Evolutionary conservation across 108 stramenopile species (phyloP).

Genomic region (Nitzschia sp.): DNA sequence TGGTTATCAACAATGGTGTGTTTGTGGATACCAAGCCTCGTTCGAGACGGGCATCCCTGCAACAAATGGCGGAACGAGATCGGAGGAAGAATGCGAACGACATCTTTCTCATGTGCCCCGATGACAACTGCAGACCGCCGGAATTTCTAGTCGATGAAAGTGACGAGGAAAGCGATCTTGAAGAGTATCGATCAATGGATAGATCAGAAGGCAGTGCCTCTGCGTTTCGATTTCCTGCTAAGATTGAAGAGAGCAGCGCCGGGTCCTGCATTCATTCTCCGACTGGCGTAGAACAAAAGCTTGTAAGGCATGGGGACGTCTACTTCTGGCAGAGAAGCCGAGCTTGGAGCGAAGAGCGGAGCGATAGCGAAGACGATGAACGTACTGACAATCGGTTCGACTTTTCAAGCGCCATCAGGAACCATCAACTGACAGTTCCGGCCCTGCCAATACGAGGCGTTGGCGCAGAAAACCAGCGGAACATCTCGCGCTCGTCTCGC

Average conservation of each 20-base stretch:
- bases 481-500: no score
- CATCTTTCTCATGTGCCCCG: not conserved
- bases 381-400: not conserved
- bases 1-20: not conserved
- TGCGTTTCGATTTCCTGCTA: no score
- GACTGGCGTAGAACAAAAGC: not conserved
- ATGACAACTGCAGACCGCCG: not conserved
- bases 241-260: no score
- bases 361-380: not conserved
- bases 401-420: no score
- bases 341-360: slow-evolving; percentile 14
- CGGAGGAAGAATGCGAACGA: not conserved
- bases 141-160: not conserved
- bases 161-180: no score
- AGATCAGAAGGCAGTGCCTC: no score
- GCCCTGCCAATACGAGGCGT: no score
- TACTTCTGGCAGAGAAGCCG: slow-evolving; percentile 11
- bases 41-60: not conserved
- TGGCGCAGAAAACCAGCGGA: no score
- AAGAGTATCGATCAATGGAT: no score
- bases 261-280: no score
- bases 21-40: not conserved
- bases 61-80: not conserved
- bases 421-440: no score
- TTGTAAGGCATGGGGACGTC: not conserved